Conservation (phyloP, 768 basidiomycete species). For the Coprinopsis marcescibilis region DNA sequence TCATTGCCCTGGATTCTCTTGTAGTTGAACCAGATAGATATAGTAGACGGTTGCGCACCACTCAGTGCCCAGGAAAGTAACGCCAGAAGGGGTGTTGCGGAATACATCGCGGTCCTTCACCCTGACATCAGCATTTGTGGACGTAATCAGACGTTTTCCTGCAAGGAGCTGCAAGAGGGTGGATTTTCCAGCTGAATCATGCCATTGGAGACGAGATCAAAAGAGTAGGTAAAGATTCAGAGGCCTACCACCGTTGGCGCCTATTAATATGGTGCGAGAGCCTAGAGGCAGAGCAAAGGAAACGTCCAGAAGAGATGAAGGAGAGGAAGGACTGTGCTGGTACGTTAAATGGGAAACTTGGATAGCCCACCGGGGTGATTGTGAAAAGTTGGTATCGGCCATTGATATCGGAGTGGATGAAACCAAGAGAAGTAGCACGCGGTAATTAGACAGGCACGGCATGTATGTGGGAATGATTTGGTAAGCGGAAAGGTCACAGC, state of each 20-base stretch:
- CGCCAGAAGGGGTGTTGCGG: slow-evolving; percentile 72
- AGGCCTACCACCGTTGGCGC: slow-evolving; percentile 85
- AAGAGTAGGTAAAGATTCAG: slow-evolving; percentile 7
- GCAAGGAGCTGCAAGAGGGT: slow-evolving; percentile 92
- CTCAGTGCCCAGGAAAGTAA: slow-evolving; percentile 90
- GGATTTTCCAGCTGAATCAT: slow-evolving; percentile 77
- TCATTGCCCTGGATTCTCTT: slow-evolving; percentile 71
- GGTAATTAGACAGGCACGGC: too few species aligned
- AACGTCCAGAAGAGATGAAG: slow-evolving; percentile 59
- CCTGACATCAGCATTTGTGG: slow-evolving; percentile 46
- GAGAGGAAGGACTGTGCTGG: slow-evolving; percentile 34
- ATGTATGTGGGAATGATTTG: too few species aligned
- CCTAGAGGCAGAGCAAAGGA: slow-evolving; percentile 64
- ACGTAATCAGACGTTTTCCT: slow-evolving; percentile 75
- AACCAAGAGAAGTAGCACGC: too few species aligned
- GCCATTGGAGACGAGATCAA: slow-evolving; percentile 11
- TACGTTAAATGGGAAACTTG: slow-evolving; percentile 53
- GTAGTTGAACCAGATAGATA: slow-evolving; percentile 5
- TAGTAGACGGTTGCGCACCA: slow-evolving; percentile 48
- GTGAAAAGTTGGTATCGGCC: too few species aligned
- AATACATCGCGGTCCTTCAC: slow-evolving; percentile 87
- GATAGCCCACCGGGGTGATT: too few species aligned
- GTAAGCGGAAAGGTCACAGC: too few species aligned
- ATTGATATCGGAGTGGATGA: too few species aligned
- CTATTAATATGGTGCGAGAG: slow-evolving; percentile 80